Conservation (phyloP, 1,284 basidiomycete genomes). For the Phlebopus sp. region DNA sequence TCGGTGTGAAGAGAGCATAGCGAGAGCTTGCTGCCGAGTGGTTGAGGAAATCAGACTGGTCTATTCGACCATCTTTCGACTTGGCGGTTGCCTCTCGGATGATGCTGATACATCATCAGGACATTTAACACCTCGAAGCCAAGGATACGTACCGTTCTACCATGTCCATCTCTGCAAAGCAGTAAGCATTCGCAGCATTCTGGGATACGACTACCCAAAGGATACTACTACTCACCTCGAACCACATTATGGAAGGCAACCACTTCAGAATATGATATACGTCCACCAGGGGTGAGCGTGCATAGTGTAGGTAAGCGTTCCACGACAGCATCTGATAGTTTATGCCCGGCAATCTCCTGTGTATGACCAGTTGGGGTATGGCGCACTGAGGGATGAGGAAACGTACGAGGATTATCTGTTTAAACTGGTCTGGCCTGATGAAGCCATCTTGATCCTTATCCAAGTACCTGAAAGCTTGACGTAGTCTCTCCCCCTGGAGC, state of each 20-base stretch:
- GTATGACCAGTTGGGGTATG: background rate
- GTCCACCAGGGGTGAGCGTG: slow-evolving; percentile 81
- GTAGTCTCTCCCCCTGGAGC: slow-evolving; percentile 89
- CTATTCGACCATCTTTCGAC: slow-evolving; percentile 90
- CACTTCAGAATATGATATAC: slow-evolving; percentile 93
- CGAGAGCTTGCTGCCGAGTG: slow-evolving; percentile 74
- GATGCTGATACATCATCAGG: slow-evolving; percentile 44
- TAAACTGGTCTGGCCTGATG: slow-evolving; percentile 89
- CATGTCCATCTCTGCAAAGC: slow-evolving; percentile 83
- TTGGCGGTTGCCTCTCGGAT: slow-evolving; percentile 85
- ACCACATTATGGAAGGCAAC: slow-evolving; percentile 94
- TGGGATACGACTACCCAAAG: slow-evolving; percentile 35
- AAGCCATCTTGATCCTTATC: slow-evolving; percentile 89
- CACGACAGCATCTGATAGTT: slow-evolving; percentile 88
- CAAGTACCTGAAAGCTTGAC: slow-evolving; percentile 90
- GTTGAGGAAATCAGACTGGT: slow-evolving; percentile 79
- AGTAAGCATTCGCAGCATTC: slow-evolving; percentile 10
- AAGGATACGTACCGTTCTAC: slow-evolving; percentile 67
- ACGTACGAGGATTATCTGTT: slow-evolving; percentile 84
- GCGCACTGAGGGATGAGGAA: background rate
- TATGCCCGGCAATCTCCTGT: slow-evolving; percentile 92
- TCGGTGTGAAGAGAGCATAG: slow-evolving; percentile 90
- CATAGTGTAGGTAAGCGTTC: slow-evolving; percentile 87
- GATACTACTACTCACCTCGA: slow-evolving; percentile 52
- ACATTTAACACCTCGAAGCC: background rate